Percentiles rank a stretch among this genome's conserved stretches.
These are phyloP conservation scores for Candida ficus DNA, from an alignment of 805 yeast genomes.

Conservation along the genomic window DNA sequence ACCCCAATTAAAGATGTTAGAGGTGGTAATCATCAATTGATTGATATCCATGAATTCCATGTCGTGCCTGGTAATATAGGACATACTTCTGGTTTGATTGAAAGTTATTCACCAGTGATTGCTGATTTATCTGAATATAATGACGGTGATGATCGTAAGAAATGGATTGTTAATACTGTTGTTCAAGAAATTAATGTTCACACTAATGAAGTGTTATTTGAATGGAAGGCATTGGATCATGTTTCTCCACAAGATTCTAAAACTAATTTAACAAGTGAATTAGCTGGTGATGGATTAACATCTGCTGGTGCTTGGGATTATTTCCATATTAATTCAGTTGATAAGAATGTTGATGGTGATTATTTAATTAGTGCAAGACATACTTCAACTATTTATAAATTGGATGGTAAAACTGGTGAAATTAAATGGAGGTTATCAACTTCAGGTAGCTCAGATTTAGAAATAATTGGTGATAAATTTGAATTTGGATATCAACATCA, in stretches of 20 bases:
- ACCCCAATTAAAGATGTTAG: constrained; percentile 28
- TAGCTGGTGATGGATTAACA: constrained; percentile 29
- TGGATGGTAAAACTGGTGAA: constrained; percentile 32
- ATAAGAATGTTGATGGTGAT: constrained; percentile 31
- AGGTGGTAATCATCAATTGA: constrained; percentile 31
- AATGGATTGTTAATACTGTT: constrained; percentile 32
- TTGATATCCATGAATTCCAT: constrained; percentile 35
- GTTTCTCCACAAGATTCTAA: constrained; percentile 30
- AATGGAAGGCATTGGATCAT: constrained; percentile 25
- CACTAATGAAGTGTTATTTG: constrained; percentile 32
- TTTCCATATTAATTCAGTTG: constrained; percentile 36
- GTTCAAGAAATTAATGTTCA: constrained; percentile 33
- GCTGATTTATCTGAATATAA: constrained; percentile 28
- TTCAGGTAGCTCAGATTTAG: not conserved
- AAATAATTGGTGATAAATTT: constrained; percentile 5
- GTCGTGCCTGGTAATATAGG: constrained; percentile 6
- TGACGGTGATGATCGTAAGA: constrained; percentile 22
- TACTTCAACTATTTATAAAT: constrained; percentile 30
- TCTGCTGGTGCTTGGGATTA: constrained; percentile 33
- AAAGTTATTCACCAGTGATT: constrained; percentile 25
- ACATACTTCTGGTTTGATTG: not conserved
- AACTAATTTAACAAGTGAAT: constrained; percentile 27
- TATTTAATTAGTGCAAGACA: constrained; percentile 33
- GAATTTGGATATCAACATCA: constrained; percentile 35
- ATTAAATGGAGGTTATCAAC: constrained; percentile 29